Evolutionary conservation across 2,329 filamentous ascomycete genomes (phyloP).

Genomic region (Elsinoe australis): DNA sequence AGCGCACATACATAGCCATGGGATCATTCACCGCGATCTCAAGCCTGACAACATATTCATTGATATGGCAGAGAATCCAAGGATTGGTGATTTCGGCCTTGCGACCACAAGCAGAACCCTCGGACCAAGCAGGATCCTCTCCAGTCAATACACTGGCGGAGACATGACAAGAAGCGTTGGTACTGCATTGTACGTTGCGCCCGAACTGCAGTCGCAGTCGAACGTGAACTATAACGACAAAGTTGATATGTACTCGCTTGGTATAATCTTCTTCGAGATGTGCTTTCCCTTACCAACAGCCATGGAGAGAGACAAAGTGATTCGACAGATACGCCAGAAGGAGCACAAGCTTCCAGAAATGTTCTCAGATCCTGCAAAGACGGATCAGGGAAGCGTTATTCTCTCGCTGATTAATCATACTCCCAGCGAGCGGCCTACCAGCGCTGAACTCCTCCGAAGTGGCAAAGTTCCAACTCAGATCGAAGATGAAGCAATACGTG

Average conservation of each 20-base stretch:
- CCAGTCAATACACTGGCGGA: conserved; percentile 29
- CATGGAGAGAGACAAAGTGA: conserved; percentile 57
- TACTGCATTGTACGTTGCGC: conserved; percentile 87
- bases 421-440: conserved; percentile 74
- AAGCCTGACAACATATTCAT: conserved; percentile 99
- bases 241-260: conserved; percentile 97
- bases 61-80: conserved; percentile 79
- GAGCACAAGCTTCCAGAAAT: conserved; percentile 62
- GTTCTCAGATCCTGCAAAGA: conserved; percentile 62
- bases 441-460: conserved; percentile 71
- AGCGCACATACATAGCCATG: conserved; percentile 78
- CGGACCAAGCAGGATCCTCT: conserved; percentile 45
- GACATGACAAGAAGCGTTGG: conserved; percentile 65
- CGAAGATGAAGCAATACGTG: conserved; percentile 82
- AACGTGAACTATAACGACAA: conserved; percentile 80
- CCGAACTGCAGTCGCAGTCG: conserved; percentile 72
- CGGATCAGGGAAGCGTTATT: conserved; percentile 67
- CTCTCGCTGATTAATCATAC: conserved; percentile 72
- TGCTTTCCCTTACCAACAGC: conserved; percentile 56
- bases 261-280: conserved; percentile 99
- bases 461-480: conserved; percentile 84
- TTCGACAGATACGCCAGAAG: conserved; percentile 61
- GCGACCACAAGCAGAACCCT: conserved; percentile 80
- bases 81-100: conserved; percentile 93
- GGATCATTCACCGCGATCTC: conserved; percentile 90